phyloP scores from a whole-genome alignment of 148 eudicot species.

The Rhododendron griersonianum region DNA sequence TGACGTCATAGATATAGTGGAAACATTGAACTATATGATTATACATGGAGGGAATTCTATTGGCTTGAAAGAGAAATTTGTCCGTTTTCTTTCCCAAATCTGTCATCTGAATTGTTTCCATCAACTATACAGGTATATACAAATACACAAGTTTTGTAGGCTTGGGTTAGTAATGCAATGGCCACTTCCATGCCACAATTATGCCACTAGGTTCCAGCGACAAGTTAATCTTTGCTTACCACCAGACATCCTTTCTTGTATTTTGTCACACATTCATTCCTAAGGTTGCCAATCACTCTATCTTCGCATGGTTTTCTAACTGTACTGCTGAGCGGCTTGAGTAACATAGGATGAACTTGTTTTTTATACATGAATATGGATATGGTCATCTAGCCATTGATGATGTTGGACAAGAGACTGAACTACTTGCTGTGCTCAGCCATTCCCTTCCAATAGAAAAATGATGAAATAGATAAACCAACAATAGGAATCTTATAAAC shows the following conservation, averaged over 20 bases:
- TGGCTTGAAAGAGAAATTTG: too few relatives aligned
- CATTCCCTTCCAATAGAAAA: background rate
- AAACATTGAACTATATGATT: too few relatives aligned
- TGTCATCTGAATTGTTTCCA: too few relatives aligned
- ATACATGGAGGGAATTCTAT: too few relatives aligned
- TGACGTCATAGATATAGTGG: too few relatives aligned
- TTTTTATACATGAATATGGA: background rate
- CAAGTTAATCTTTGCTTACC: background rate
- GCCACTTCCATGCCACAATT: background rate
- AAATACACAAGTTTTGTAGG: background rate
- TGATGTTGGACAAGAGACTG: background rate
- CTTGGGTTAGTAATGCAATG: background rate
- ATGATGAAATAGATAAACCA: background rate
- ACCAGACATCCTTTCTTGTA: background rate
- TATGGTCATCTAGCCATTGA: background rate
- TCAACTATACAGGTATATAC: too few relatives aligned
- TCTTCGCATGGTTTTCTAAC: background rate
- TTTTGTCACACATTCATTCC: background rate
- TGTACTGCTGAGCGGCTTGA: background rate
- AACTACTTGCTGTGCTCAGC: background rate
- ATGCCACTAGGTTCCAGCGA: background rate
- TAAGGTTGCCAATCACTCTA: background rate
- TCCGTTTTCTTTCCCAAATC: too few relatives aligned
- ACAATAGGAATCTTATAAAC: background rate
- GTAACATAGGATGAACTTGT: background rate